A percentile compares a stretch with the other conserved stretches of the same genome.
Conservation (phyloP, 352 stramenopile genomes). For the Phytophthora pistaciae region DNA sequence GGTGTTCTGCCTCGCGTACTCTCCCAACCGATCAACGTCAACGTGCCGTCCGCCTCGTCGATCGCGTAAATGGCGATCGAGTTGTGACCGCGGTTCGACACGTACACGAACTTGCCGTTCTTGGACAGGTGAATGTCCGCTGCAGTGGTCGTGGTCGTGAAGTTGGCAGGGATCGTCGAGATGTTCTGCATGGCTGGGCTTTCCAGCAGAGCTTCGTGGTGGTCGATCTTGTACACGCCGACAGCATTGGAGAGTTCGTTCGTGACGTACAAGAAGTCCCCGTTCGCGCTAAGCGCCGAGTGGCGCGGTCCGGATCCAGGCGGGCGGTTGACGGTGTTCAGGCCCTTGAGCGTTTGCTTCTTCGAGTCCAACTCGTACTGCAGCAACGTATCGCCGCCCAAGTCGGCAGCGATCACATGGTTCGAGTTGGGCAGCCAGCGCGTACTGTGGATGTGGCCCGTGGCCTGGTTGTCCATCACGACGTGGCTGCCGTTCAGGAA, state of each 20-base stretch:
- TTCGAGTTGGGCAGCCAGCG: slow-evolving; percentile 51
- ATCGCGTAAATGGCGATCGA: slow-evolving; percentile 59
- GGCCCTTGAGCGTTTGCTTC: slow-evolving; percentile 38
- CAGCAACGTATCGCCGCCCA: slow-evolving; percentile 58
- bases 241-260: slow-evolving; percentile 65
- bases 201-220: slow-evolving; percentile 20
- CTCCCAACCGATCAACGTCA: slow-evolving; percentile 43
- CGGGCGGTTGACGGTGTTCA: slow-evolving; percentile 15
- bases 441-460: slow-evolving; percentile 61
- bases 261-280: slow-evolving; percentile 55
- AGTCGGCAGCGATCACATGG: slow-evolving; percentile 46
- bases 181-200: slow-evolving; percentile 45
- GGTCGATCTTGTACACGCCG: slow-evolving; percentile 49
- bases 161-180: slow-evolving; percentile 48
- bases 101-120: slow-evolving; percentile 56
- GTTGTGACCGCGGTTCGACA: slow-evolving; percentile 66
- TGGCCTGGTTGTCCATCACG: slow-evolving; percentile 39
- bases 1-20: slow-evolving; percentile 46
- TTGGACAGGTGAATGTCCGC: slow-evolving; percentile 58
- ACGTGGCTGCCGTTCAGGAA: slow-evolving; percentile 46
- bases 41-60: slow-evolving; percentile 23
- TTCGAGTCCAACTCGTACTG: slow-evolving; percentile 48
- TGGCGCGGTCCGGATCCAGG: slow-evolving; percentile 61
- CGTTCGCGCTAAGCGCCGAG: slow-evolving; percentile 50
- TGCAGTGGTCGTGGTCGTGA: slow-evolving; percentile 20